Percentiles rank a stretch among this genome's conserved stretches.
Conservation (phyloP, 345 rosid genomes). For the Acer saccharum region DNA sequence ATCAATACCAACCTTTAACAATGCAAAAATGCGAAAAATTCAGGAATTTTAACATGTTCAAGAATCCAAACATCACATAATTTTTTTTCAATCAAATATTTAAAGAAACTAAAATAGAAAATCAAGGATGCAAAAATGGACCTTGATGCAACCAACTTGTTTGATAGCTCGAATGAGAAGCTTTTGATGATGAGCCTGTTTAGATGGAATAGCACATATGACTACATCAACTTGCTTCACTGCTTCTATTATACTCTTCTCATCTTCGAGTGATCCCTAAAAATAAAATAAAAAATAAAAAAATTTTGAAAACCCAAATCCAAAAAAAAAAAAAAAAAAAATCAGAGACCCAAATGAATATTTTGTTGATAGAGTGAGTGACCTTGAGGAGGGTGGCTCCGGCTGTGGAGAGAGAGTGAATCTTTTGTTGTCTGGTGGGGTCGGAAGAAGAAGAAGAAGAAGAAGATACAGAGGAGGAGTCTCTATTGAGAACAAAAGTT, state of each 20-base stretch:
- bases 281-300: neutral
- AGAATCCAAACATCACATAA: neutral
- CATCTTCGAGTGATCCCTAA: conserved; percentile 77
- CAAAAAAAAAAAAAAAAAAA: neutral
- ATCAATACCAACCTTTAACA: neutral
- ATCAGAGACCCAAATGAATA: neutral
- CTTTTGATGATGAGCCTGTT: conserved; percentile 66
- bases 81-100: too few species aligned
- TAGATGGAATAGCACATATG: conserved; percentile 71
- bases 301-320: neutral
- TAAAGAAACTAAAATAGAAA: too few species aligned
- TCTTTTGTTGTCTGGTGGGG: conserved; percentile 44
- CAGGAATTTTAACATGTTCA: too few species aligned
- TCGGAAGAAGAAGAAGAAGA: conserved; percentile 19
- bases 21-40: too few species aligned
- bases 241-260: conserved; percentile 60
- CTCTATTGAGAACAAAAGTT: conserved; percentile 61
- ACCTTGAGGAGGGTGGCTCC: conserved; percentile 70
- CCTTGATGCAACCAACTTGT: conserved; percentile 59
- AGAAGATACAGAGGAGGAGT: conserved; percentile 29
- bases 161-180: conserved; percentile 60
- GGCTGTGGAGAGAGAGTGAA: conserved; percentile 46
- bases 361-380: neutral
- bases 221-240: conserved; percentile 76
- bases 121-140: neutral